These are phyloP conservation scores for Circinella umbellata DNA, from an alignment of 371 early-diverging fungal genomes.

Conservation along the genomic window DNA sequence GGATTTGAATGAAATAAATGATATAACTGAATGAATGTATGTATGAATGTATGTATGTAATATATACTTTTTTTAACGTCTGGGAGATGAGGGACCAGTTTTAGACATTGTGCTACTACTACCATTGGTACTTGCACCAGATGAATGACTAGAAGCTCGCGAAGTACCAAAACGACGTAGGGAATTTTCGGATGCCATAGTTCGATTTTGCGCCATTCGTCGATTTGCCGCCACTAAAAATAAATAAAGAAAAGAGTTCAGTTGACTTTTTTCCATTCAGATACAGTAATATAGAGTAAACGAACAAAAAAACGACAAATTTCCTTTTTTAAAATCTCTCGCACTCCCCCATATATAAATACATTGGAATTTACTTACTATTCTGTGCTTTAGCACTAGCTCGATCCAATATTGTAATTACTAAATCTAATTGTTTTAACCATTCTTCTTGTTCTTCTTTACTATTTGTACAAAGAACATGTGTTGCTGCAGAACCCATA, in stretches of 20 bases:
- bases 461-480: slow-evolving; percentile 28
- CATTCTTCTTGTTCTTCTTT: slow-evolving; percentile 35
- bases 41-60: not conserved
- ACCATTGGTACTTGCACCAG: not conserved
- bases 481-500: slow-evolving; percentile 35
- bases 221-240: slow-evolving; percentile 18
- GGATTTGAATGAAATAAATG: too few species aligned
- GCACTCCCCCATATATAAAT: too few species aligned
- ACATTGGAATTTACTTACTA: slow-evolving; percentile 11
- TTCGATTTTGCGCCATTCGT: slow-evolving; percentile 21
- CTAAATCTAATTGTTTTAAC: slow-evolving; percentile 29
- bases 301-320: too few species aligned
- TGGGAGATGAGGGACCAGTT: slow-evolving; percentile 2
- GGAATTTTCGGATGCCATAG: slow-evolving; percentile 8
- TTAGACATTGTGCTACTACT: not conserved
- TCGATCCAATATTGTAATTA: slow-evolving; percentile 38
- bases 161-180: not conserved
- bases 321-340: too few species aligned
- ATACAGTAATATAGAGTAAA: too few species aligned
- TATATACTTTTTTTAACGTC: slow-evolving; percentile 1
- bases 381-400: slow-evolving; percentile 19
- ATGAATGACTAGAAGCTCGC: not conserved
- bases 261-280: too few species aligned
- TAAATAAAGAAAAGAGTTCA: too few species aligned
- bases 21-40: not conserved